Percentiles rank a stretch among this genome's conserved stretches.
These are phyloP conservation scores for Aspergillus piperis DNA, from an alignment of 2,329 filamentous ascomycete species.

Conservation along the genomic window DNA sequence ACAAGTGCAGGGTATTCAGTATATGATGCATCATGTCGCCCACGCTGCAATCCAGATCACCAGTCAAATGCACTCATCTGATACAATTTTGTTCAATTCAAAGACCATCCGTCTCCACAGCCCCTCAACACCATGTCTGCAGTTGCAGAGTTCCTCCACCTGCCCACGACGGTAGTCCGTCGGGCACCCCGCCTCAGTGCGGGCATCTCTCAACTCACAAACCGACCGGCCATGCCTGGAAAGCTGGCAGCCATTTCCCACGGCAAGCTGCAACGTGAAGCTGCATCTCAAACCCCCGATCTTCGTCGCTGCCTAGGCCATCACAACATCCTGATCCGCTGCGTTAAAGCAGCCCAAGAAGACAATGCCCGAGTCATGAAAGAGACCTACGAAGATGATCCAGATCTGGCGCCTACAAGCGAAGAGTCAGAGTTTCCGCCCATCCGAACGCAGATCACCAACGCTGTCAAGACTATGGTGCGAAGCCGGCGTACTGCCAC, in stretches of 20 bases:
- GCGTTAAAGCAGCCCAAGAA: constrained; percentile 17
- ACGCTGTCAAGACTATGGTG: constrained; percentile 16
- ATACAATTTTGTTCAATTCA: neutral
- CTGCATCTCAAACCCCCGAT: constrained; percentile 13
- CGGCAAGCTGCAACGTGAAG: constrained; percentile 19
- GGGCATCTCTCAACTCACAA: constrained; percentile 4
- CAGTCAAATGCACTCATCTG: neutral
- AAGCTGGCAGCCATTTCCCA: constrained; percentile 18
- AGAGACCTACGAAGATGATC: constrained; percentile 2
- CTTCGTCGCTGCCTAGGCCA: constrained; percentile 22
- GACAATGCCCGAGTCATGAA: constrained; percentile 4
- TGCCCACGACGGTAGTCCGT: constrained; percentile 6
- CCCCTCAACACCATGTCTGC: neutral
- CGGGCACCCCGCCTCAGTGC: constrained; percentile 10
- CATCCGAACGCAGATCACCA: constrained; percentile 14
- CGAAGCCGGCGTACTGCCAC: constrained; percentile 1
- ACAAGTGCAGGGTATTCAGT: neutral
- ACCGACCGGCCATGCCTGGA: constrained; percentile 4
- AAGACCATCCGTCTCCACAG: neutral
- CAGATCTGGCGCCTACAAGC: neutral
- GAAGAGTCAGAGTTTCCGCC: neutral
- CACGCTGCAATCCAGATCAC: neutral
- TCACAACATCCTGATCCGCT: constrained; percentile 18
- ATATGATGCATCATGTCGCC: neutral
- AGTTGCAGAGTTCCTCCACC: constrained; percentile 3